Evolutionary conservation across 768 basidiomycete species (phyloP).

Genomic region (Leccinum boreale): DNA sequence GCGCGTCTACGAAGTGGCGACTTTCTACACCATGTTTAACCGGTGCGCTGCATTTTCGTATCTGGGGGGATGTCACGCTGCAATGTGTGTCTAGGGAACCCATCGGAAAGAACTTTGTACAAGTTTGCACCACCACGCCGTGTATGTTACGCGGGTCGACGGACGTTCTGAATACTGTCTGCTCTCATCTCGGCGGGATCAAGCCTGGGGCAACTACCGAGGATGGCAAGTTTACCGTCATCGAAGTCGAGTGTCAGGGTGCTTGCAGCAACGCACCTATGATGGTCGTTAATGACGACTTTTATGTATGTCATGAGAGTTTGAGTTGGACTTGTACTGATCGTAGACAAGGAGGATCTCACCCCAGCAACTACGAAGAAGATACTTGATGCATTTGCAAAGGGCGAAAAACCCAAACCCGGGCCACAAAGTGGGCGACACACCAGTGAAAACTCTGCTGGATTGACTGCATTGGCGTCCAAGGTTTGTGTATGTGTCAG

Average conservation of each 20-base stretch:
- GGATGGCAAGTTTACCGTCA: constrained; percentile 94
- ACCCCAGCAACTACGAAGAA: constrained; percentile 74
- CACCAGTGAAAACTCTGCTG: constrained; percentile 92
- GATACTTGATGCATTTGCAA: constrained; percentile 73
- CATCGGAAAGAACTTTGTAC: constrained; percentile 90
- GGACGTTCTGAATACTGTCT: constrained; percentile 82
- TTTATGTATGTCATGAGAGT: constrained; percentile 63
- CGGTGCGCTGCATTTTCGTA: constrained; percentile 48
- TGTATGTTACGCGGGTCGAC: constrained; percentile 95
- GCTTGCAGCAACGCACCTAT: constrained; percentile 98
- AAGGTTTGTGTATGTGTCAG: constrained; percentile 48
- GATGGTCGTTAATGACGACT: constrained; percentile 95
- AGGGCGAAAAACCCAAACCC: constrained; percentile 85
- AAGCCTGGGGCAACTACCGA: constrained; percentile 89
- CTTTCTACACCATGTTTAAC: constrained; percentile 99
- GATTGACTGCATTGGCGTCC: constrained; percentile 72
- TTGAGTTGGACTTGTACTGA: constrained; percentile 8
- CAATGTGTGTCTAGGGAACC: constrained; percentile 62
- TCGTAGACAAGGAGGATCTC: constrained; percentile 66
- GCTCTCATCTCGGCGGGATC: constrained; percentile 77
- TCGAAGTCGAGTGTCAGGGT: constrained; percentile 98
- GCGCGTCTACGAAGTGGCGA: constrained; percentile 99
- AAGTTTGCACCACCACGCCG: constrained; percentile 98
- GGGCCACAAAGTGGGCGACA: constrained; percentile 87
- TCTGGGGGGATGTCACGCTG: background rate